Percentiles rank a stretch among this genome's conserved stretches.
Evolutionary conservation across 306 rosid genomes (phyloP).

Genomic region (Castanea mollissima): DNA sequence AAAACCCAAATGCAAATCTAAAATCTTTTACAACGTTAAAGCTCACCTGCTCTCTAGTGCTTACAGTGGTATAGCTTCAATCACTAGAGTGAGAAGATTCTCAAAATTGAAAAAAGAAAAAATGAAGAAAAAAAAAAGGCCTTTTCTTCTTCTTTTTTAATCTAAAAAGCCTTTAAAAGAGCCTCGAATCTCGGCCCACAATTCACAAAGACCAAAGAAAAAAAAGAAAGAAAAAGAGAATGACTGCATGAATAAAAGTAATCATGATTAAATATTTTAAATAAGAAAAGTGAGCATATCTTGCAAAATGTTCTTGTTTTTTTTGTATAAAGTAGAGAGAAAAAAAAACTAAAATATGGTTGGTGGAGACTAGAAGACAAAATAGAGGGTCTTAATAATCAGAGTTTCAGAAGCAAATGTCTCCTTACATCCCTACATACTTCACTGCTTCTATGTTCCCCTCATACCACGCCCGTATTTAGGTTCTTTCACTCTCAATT

Average conservation of each 20-base stretch:
- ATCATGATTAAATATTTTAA: not conserved
- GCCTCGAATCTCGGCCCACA: constrained; percentile 30
- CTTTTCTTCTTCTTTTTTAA: not conserved
- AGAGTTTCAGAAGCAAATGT: constrained; percentile 55
- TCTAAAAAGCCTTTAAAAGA: constrained; percentile 16
- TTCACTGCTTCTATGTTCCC: constrained; percentile 43
- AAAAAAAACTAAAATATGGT: not conserved
- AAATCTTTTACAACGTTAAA: not conserved
- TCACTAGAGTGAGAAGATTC: not conserved
- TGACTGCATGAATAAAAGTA: not conserved
- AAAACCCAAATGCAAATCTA: too few species aligned
- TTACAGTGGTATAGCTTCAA: not conserved
- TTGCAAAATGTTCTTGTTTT: too few species aligned
- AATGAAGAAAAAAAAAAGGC: not conserved
- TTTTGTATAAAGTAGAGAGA: not conserved
- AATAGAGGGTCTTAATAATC: constrained; percentile 37
- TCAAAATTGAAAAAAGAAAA: not conserved
- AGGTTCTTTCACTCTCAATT: constrained; percentile 39
- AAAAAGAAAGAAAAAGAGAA: not conserved
- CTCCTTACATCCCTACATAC: constrained; percentile 59
- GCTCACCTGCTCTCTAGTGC: not conserved
- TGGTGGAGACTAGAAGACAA: constrained; percentile 39
- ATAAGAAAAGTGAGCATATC: too few species aligned
- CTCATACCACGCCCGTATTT: constrained; percentile 52
- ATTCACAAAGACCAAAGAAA: constrained; percentile 3